A percentile compares a stretch with the other conserved stretches of the same genome.
These are phyloP conservation scores for Pleurotus platypus DNA, from an alignment of 768 basidiomycete species.

Conservation along the genomic window DNA sequence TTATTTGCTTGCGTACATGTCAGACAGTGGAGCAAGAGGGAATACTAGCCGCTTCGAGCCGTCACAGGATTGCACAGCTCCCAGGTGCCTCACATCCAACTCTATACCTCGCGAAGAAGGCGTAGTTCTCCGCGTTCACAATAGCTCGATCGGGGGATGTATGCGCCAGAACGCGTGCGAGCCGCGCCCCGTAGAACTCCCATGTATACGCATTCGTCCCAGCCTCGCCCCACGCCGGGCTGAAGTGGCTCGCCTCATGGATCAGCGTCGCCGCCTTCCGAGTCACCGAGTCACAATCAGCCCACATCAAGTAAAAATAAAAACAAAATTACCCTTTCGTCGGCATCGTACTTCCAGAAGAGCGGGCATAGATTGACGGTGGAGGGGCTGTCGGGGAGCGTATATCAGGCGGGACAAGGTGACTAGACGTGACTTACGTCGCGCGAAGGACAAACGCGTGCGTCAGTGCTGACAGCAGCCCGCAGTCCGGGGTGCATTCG, in stretches of 20 bases:
- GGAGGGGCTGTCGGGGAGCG: background rate
- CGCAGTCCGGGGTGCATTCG: background rate
- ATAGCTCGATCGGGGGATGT: background rate
- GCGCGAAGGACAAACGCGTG: background rate
- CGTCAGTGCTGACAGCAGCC: no score
- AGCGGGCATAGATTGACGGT: background rate
- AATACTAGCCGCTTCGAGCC: no score
- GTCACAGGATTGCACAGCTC: background rate
- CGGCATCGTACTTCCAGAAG: background rate
- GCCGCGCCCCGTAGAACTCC: background rate
- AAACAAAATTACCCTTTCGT: background rate
- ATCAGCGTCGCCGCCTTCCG: background rate
- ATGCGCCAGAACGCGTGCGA: background rate
- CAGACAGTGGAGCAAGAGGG: no score
- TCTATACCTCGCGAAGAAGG: background rate
- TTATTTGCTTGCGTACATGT: no score
- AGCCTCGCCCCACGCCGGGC: background rate
- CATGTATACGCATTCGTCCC: background rate
- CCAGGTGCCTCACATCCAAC: background rate
- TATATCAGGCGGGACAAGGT: background rate
- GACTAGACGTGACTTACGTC: background rate
- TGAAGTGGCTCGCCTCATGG: slow-evolving; percentile 1
- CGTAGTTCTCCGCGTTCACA: background rate
- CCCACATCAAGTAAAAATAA: no score
- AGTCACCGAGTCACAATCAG: no score